Evolutionary conservation across 106 monocot species (phyloP).

Genomic region (Chionographis japonica): DNA sequence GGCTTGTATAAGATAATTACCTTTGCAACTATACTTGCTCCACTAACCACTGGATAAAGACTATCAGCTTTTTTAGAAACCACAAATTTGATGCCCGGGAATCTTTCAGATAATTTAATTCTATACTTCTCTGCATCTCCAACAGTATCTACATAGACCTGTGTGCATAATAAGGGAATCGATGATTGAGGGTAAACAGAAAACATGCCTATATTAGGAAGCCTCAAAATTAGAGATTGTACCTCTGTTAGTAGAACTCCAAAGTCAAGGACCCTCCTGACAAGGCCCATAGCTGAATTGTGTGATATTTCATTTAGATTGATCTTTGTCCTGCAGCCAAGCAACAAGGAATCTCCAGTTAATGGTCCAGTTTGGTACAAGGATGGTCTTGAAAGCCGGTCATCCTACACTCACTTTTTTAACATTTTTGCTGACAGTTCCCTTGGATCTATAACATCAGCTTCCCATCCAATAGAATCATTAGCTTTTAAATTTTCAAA

Average conservation of each 20-base stretch:
- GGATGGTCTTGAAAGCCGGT: background rate
- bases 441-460: slow-evolving; percentile 91
- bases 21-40: slow-evolving; percentile 98
- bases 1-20: slow-evolving; percentile 18
- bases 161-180: slow-evolving; percentile 5
- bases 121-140: slow-evolving; percentile 96
- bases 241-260: slow-evolving; percentile 92
- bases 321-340: slow-evolving; percentile 64
- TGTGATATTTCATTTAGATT: slow-evolving; percentile 99
- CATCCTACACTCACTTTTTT: slow-evolving; percentile 41
- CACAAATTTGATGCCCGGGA: slow-evolving; percentile 82
- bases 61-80: slow-evolving; percentile 97
- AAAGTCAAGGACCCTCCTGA: slow-evolving; percentile 69
- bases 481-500: slow-evolving; percentile 80
- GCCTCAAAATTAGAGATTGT: background rate
- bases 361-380: background rate
- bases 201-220: background rate
- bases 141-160: slow-evolving; percentile 97
- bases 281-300: slow-evolving; percentile 92
- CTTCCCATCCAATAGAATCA: slow-evolving; percentile 81
- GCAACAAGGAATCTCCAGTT: background rate
- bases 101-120: slow-evolving; percentile 68
- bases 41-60: slow-evolving; percentile 96
- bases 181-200: background rate
- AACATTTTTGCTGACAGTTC: slow-evolving; percentile 95